Evolutionary conservation across 768 basidiomycete species (phyloP).

Genomic region (Xerocomellus chrysenteron): DNA sequence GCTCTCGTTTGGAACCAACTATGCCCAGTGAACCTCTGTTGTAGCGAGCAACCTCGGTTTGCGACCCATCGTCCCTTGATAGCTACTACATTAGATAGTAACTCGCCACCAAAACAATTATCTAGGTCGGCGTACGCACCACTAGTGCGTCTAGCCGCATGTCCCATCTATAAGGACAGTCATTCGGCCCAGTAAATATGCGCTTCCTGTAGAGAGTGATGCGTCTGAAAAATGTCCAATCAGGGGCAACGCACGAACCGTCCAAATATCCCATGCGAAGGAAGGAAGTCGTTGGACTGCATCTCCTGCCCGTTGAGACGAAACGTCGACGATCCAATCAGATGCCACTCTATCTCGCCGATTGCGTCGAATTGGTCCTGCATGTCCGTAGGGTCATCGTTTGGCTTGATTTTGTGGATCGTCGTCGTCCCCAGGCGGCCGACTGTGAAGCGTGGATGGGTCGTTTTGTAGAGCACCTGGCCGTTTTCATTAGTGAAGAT

Average conservation of each 20-base stretch:
- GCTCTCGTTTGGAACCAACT: slow-evolving; percentile 15
- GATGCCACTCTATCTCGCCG: slow-evolving; percentile 37
- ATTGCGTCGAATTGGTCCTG: slow-evolving; percentile 31
- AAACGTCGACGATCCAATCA: slow-evolving; percentile 30
- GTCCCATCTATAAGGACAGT: slow-evolving; percentile 35
- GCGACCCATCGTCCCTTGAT: slow-evolving; percentile 16
- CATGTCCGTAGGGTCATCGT: slow-evolving; percentile 22
- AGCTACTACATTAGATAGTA: slow-evolving; percentile 6
- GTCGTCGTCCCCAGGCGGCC: slow-evolving; percentile 19
- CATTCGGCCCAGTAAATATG: slow-evolving; percentile 35
- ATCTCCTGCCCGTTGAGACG: slow-evolving; percentile 28
- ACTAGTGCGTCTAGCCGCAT: slow-evolving; percentile 13
- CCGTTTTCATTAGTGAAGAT: slow-evolving; percentile 23
- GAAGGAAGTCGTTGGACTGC: slow-evolving; percentile 26
- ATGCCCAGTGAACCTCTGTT: slow-evolving; percentile 20
- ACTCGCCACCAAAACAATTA: not conserved
- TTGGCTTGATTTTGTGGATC: slow-evolving; percentile 26
- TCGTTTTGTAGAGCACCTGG: slow-evolving; percentile 32
- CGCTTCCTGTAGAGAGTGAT: slow-evolving; percentile 16
- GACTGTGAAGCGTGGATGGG: slow-evolving; percentile 12
- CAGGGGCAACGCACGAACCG: slow-evolving; percentile 15
- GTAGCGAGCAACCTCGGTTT: slow-evolving; percentile 21
- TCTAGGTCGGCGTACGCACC: slow-evolving; percentile 9
- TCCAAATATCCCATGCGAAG: slow-evolving; percentile 19
- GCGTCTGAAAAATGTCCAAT: not conserved